Base-by-base conservation (phyloP, 495 filamentous ascomycete species). In the Xeromyces bisporus region DNA sequence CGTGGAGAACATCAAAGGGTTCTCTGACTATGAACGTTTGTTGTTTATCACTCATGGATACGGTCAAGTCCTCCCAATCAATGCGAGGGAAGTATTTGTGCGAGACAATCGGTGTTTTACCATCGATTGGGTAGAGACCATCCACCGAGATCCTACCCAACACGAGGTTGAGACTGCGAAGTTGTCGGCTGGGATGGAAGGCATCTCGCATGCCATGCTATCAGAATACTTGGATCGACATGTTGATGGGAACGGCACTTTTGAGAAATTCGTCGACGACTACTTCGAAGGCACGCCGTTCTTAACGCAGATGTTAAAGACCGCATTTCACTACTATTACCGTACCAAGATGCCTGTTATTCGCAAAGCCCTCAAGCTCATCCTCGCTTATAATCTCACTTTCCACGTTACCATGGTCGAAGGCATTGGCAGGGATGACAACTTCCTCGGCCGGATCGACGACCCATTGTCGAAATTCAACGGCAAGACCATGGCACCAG, bases 221-320 rank as follows among this genome's bases (percentile, higher is more conserved):
- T 77, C 77, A 6, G 82, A 92, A 38, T 93, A 93, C 43, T 69
- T 93, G 9, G 85, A 93, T 58, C 78, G 77, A 49, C 84, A 93
- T 48, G 78, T 93, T 39, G 84, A 92, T 40, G 73, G 71, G 21
- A 75, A 80, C 38, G 63, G 60, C 24, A 62, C 57, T 14, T 91
- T 87, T 48, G 83, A 92, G 56, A 72, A 76, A 35, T 93, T 89
- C 41, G 79, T 93, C 27, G 85, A 93, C 36, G 77, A 89, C 40
- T 85, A 92, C 57, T 93, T 93, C 42, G 85, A 89, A 51, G 85
- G 84, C 32, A 92, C 83, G 3, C 77, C 75, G 13, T 93, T 93
- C 65, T 59, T 93, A 37, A 91, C 84, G 16, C 80, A 92, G 47
- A 81, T 93, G 51, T 66, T 93, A 41, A 89, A 91, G 72, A 93